Conservation (phyloP, 2,329 filamentous ascomycete genomes). For the Penicillium sp. region DNA sequence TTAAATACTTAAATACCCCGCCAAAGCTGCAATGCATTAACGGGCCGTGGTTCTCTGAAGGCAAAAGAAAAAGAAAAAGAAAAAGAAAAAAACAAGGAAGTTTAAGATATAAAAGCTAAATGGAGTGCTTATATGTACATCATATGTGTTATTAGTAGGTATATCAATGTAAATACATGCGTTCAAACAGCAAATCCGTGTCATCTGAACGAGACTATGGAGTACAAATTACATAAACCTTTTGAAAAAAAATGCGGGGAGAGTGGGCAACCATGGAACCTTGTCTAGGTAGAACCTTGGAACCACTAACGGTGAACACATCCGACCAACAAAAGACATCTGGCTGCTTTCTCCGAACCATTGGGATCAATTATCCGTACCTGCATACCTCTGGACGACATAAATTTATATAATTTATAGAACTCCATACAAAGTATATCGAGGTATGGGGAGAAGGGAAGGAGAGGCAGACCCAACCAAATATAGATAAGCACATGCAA, state of each 20-base stretch:
- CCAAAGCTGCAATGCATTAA: constrained; percentile 1
- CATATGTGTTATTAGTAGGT: too few species aligned
- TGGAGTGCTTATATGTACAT: background rate
- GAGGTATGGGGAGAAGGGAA: background rate
- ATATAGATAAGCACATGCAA: background rate
- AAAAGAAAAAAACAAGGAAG: background rate
- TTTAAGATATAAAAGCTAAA: background rate
- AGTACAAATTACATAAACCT: background rate
- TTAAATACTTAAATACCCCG: background rate
- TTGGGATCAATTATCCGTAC: background rate
- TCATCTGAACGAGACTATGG: too few species aligned
- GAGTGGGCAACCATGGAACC: background rate
- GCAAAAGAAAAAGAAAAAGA: background rate
- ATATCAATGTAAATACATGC: background rate
- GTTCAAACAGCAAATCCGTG: background rate
- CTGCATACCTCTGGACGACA: background rate
- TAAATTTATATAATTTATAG: too few species aligned
- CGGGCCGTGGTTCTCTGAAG: background rate
- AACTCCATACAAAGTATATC: background rate
- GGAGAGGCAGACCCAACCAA: background rate
- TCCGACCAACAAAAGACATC: background rate
- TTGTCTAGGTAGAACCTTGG: too few species aligned
- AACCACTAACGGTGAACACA: background rate
- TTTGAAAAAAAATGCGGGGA: background rate
- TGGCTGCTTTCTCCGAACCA: constrained; percentile 6